Evolutionary conservation across 2,329 filamentous ascomycete species (phyloP), one percentile per base, ranked within the genome.

Genomic region (Cyclaneusma minus): DNA sequence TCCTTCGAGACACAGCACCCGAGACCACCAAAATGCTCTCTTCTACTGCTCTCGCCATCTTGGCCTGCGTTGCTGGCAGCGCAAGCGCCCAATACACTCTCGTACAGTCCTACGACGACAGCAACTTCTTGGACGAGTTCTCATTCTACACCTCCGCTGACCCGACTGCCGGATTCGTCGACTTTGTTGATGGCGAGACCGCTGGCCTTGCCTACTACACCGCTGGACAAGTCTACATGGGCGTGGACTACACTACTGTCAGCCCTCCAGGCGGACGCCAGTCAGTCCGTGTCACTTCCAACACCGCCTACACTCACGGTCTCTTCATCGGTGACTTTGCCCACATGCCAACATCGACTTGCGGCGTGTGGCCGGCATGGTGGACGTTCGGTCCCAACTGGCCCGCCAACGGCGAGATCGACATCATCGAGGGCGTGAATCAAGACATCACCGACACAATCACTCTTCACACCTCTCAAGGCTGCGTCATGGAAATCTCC

Each of bases 341-440:
- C 11, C 77, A 84, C 38, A 83, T 84, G 74, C 76, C 79, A 3
- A 38, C 62, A 60, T 69, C 70, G 2, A 56, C 67, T 26, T 84
- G 79, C 37, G 79, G 78, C 13, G 62, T 68, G 13, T 83, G 78
- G 77, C 77, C 78, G 28, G 71, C 76, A 49, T 80, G 64, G 42
- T 68, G 63, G 64, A 46, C 59, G n/a, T 62, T 62, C 27, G 62
- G 61, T 11, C 37, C 43, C 2, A 46, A 64, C 36, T 80, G 74
- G 75, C 76, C 74, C 0, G 43, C 44, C 4, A 56, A 58, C 18
- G 75, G 74, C 31, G 75, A 80, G 43, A 54, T 79, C 29, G 72
- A 79, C 41, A 73, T 81, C 31, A 69, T 81, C 31, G 74, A 81
- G 47, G 74, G 74, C 13, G 70, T 72, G 31, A 77, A 79, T 47